These are phyloP conservation scores for Strobilomyces echinocephalus DNA, from an alignment of 768 basidiomycete genomes.

Conservation along the genomic window DNA sequence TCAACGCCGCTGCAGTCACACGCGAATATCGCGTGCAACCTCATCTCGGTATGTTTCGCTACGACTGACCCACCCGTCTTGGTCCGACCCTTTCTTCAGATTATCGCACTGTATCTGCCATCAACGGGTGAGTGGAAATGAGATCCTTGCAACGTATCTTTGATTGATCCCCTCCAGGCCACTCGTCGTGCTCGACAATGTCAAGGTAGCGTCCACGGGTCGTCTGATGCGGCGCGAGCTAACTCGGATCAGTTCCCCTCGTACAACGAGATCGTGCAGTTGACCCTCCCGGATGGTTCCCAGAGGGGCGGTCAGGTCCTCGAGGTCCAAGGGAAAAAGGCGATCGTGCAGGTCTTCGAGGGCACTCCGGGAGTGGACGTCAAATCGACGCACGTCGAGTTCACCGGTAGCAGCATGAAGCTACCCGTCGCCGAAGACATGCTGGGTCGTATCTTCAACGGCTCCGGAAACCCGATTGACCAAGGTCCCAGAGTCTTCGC, in stretches of 20 bases:
- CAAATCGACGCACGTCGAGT: slow-evolving; percentile 94
- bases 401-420: slow-evolving; percentile 98
- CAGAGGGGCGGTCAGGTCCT: slow-evolving; percentile 96
- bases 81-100: slow-evolving; percentile 44
- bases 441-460: slow-evolving; percentile 98
- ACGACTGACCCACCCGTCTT: not conserved
- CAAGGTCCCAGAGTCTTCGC: slow-evolving; percentile 99
- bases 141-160: not conserved
- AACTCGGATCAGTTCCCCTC: slow-evolving; percentile 71
- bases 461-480: slow-evolving; percentile 96
- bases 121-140: slow-evolving; percentile 74
- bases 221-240: slow-evolving; percentile 7
- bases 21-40: slow-evolving; percentile 85
- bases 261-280: slow-evolving; percentile 96
- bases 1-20: slow-evolving; percentile 87
- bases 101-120: slow-evolving; percentile 96
- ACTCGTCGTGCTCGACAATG: slow-evolving; percentile 94
- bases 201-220: slow-evolving; percentile 62
- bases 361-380: slow-evolving; percentile 98
- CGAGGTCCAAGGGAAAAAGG: slow-evolving; percentile 97
- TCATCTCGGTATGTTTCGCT: slow-evolving; percentile 61
- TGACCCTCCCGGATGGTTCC: slow-evolving; percentile 92
- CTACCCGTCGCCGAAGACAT: slow-evolving; percentile 98
- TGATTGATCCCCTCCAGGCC: slow-evolving; percentile 51
- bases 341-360: slow-evolving; percentile 98